Evolutionary conservation across 768 basidiomycete species (phyloP).

Genomic region (Leucosporidium creatinivorum): DNA sequence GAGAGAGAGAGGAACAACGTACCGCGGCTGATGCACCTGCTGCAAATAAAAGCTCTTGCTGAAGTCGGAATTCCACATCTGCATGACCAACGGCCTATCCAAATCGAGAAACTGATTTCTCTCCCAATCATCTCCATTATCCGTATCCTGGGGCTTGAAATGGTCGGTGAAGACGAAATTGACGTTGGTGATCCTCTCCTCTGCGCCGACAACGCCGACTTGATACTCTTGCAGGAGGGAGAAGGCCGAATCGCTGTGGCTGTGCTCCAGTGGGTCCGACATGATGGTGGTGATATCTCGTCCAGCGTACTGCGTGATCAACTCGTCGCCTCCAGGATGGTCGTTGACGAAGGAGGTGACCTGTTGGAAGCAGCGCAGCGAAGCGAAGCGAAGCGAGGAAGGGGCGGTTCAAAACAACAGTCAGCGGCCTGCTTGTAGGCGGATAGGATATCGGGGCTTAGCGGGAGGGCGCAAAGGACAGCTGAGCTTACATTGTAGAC

Average conservation of each 20-base stretch:
- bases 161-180: constrained; percentile 87
- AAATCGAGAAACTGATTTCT: constrained; percentile 90
- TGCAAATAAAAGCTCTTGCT: constrained; percentile 92
- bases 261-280: constrained; percentile 72
- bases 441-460: too few species aligned
- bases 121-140: constrained; percentile 69
- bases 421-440: too few species aligned
- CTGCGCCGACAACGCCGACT: constrained; percentile 72
- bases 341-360: constrained; percentile 58
- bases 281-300: constrained; percentile 72
- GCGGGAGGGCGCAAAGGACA: too few species aligned
- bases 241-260: constrained; percentile 84
- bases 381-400: not conserved
- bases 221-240: constrained; percentile 82
- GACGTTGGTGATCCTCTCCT: constrained; percentile 67
- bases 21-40: constrained; percentile 94
- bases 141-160: constrained; percentile 85
- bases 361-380: not conserved
- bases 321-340: constrained; percentile 92
- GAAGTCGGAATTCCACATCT: constrained; percentile 82
- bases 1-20: constrained; percentile 52
- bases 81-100: constrained; percentile 62
- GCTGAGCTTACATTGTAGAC: constrained; percentile 81
- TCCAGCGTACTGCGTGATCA: constrained; percentile 74
- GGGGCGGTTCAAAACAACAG: too few species aligned